phyloP scores from a whole-genome alignment of 2,329 filamentous ascomycete genomes.

The Sarocladiaceae sp. region DNA sequence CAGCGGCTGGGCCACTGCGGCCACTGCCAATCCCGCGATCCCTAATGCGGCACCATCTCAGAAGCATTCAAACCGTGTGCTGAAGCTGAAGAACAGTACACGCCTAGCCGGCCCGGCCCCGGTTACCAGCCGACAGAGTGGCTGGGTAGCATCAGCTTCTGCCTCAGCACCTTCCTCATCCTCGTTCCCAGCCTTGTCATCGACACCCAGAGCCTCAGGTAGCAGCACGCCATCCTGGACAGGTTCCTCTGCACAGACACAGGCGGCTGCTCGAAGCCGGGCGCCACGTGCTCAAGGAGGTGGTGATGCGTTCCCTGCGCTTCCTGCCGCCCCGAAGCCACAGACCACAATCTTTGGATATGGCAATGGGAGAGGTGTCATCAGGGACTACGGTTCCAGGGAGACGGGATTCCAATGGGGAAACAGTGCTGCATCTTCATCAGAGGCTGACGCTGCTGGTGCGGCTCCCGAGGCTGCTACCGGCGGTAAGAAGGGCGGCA shows the following conservation, averaged over 20 bases:
- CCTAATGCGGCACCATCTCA: conserved; percentile 36
- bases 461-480: conserved; percentile 24
- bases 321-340: conserved; percentile 73
- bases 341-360: conserved; percentile 51
- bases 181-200: conserved; percentile 36
- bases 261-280: conserved; percentile 6
- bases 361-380: conserved; percentile 47
- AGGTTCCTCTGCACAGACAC: conserved; percentile 5
- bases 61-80: conserved; percentile 49
- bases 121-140: neutral
- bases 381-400: conserved; percentile 43
- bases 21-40: conserved; percentile 49
- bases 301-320: conserved; percentile 72
- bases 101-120: conserved; percentile 33
- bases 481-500: conserved; percentile 52
- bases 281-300: conserved; percentile 16
- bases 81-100: conserved; percentile 57
- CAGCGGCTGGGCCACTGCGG: conserved; percentile 57
- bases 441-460: conserved; percentile 20
- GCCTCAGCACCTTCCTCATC: conserved; percentile 22
- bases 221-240: conserved; percentile 19
- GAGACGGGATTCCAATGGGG: conserved; percentile 54
- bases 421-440: conserved; percentile 17
- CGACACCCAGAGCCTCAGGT: conserved; percentile 12
- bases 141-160: conserved; percentile 5